Evolutionary conservation across 2,329 filamentous ascomycete genomes (phyloP).

Genomic region (Verticillium tricorpus): DNA sequence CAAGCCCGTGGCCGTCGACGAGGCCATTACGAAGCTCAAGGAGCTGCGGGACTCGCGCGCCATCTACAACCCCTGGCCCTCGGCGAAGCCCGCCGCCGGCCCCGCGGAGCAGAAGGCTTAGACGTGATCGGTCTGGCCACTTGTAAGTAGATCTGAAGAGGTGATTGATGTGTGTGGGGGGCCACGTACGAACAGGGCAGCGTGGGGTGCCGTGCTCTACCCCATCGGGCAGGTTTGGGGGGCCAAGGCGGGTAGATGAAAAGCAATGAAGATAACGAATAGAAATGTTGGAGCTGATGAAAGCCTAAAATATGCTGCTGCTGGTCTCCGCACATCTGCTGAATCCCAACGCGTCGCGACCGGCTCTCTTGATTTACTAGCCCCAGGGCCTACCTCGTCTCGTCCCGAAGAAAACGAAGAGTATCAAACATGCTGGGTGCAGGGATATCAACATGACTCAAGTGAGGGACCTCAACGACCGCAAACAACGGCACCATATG

Average conservation of each 20-base stretch:
- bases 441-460: too few species aligned
- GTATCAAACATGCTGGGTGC: too few species aligned
- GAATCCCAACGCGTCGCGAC: too few species aligned
- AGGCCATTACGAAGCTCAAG: slow-evolving; percentile 51
- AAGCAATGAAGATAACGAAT: slow-evolving; percentile 1
- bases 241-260: background rate
- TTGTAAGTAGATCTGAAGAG: background rate
- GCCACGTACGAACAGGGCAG: background rate
- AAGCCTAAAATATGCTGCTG: too few species aligned
- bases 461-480: too few species aligned
- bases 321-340: too few species aligned
- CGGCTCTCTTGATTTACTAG: too few species aligned
- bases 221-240: background rate
- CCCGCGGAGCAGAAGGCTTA: slow-evolving; percentile 13
- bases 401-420: too few species aligned
- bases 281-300: slow-evolving; percentile 6
- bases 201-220: background rate
- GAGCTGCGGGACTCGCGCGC: slow-evolving; percentile 45
- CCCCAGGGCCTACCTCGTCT: too few species aligned
- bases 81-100: slow-evolving; percentile 8
- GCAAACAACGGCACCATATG: too few species aligned
- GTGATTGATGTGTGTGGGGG: background rate
- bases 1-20: slow-evolving; percentile 51
- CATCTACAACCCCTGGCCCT: slow-evolving; percentile 24
- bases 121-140: background rate